Evolutionary conservation across 2,329 filamentous ascomycete genomes (phyloP), one percentile per base, ranked within the genome.

Genomic region (Helicocarpus griseus): DNA sequence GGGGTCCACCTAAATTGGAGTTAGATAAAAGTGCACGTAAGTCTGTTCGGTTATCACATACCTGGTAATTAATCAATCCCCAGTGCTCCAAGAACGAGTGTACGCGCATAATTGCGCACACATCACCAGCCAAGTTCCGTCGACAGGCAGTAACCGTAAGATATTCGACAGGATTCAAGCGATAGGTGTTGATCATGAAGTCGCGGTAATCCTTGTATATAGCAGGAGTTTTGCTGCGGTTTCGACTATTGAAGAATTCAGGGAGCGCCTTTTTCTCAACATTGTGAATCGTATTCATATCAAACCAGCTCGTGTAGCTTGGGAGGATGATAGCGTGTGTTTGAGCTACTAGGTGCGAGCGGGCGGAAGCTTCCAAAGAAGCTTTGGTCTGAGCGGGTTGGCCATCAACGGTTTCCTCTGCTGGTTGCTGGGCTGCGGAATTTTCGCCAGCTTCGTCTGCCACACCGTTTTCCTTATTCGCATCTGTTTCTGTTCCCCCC

Each of bases 121-220:
- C 93, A 70, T 98, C 93, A 58, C 93, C 93, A 21, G 93, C 93
- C 64, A 98, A 73, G 68, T 98, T 98, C 59, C 93, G 82, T 57
- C 93, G 81, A 67, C 93, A 98, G 48, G 93, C 93, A 9, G 93
- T 98, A 50, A 98, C 91, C 4, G 93, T 98, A 51, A 98, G 78
- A 65, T 98, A 98, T 69, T 98, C 93, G 50, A 89, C 80, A 4
- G 93, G 93, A 66, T 97, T 98, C 52, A 98, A 75, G 35, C 93
- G 85, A 71, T 98, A 98, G 13, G 93, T 97, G 74, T 98, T 98
- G 74, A 98, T 89, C 93, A 98, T 98, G 66, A 98, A 98, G 66
- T 98, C 93, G 60, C 93, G 85, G 71, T 98, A 98, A 66, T 98
- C 93, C 72, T 97, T 97, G 76, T 98, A 98, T 21, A 97, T 88